Evolutionary conservation across 371 early-diverging fungal species (phyloP), one percentile per base, ranked within the genome.

Genomic region (Lichtheimia corymbifera): DNA sequence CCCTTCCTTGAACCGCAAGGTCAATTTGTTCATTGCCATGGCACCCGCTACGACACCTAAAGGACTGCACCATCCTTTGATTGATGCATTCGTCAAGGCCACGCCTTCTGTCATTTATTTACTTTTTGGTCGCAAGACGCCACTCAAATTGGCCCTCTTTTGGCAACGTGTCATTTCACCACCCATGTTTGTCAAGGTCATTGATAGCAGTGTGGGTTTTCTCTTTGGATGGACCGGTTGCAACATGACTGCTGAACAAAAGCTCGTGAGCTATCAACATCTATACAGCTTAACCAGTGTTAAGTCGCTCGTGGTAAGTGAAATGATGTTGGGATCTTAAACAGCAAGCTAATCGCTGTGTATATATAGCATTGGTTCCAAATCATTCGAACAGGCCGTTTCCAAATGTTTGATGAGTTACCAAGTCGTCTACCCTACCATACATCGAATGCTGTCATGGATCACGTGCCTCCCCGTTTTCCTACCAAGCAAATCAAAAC

Each of bases 341-440:
- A 2, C 13, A 17, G n/a, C 13, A 18, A 15, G 30, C 24, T 28
- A 11, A 27, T 49, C 9, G 9, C 27, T 53, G 14, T 53, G 18
- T 56, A 9, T 47, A 5, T 2, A 4, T 22, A 86, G 80, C 93
- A 93, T 63, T 93, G 95, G 95, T 96, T 97, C 75, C 96, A 96
- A 79, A 96, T 97, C 64, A 95, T 96, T 51, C 79, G 94, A n/a
- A 86, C 88, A 9, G 88, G 89, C 3, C 73, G 81, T 18, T 92
- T 97, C 58, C 95, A 95, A 66, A 95, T 95, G 93, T 97, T 91
- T 63, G 96, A 97, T 65, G 97, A 97, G 49, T 68, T 88, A 40
- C 88, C 88, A 15, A 85, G 86, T 35, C 65, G 85, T 18, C 62
- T 88, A 7, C 87, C 89, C 13, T 84, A 87, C 27, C 80, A 86